A percentile compares a stretch with the other conserved stretches of the same genome.
phyloP scores from a whole-genome alignment of 768 basidiomycete genomes.

The Lactifluus hygrophoroides region DNA sequence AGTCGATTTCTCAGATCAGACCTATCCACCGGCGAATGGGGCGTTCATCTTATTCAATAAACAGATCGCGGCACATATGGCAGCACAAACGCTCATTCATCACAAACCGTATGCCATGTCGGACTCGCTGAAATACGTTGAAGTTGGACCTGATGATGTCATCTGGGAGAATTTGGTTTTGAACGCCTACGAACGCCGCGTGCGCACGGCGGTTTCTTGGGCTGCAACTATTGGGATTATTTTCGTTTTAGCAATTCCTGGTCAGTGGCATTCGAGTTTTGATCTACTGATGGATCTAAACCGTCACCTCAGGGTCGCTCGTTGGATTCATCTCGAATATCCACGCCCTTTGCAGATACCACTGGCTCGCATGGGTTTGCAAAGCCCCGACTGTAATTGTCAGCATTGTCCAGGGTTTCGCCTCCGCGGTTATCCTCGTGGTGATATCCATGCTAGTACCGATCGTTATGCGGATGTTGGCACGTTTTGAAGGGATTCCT shows the following conservation, averaged over 20 bases:
- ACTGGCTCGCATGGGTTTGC: slow-evolving; percentile 84
- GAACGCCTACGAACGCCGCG: slow-evolving; percentile 69
- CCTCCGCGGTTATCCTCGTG: slow-evolving; percentile 81
- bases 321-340: slow-evolving; percentile 85
- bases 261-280: slow-evolving; percentile 28
- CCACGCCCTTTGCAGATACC: slow-evolving; percentile 52
- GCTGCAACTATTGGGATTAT: slow-evolving; percentile 72
- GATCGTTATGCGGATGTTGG: slow-evolving; percentile 74
- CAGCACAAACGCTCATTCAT: slow-evolving; percentile 63
- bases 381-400: slow-evolving; percentile 52
- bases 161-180: slow-evolving; percentile 86
- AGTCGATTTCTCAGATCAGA: too few relatives aligned
- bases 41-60: slow-evolving; percentile 88
- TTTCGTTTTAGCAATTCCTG: slow-evolving; percentile 82
- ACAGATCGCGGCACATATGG: slow-evolving; percentile 93
- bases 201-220: slow-evolving; percentile 45
- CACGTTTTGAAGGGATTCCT: slow-evolving; percentile 84
- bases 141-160: slow-evolving; percentile 81
- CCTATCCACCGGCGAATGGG: slow-evolving; percentile 35
- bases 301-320: slow-evolving; percentile 30
- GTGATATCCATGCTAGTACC: slow-evolving; percentile 89
- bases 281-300: too few relatives aligned
- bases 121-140: slow-evolving; percentile 47
- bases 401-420: slow-evolving; percentile 82
- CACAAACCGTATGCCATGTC: slow-evolving; percentile 81